phyloP scores from a whole-genome alignment of 495 filamentous ascomycete genomes.

The Podospora pseudopauciseta region DNA sequence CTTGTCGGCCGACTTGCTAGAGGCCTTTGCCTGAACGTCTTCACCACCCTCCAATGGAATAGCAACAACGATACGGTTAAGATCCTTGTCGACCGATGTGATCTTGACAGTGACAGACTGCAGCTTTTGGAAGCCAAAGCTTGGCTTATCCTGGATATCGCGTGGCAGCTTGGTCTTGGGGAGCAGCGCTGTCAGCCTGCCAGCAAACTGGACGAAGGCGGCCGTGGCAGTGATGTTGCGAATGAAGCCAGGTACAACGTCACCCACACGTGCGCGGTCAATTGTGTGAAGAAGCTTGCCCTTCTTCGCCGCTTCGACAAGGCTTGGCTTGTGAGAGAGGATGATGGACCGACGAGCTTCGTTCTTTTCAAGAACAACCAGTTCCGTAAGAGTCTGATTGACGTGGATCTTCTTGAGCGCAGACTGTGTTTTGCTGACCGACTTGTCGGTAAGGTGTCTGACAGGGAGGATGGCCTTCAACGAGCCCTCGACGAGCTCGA shows the following conservation, averaged over 20 bases:
- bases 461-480: slow-evolving; percentile 72
- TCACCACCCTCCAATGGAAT: slow-evolving; percentile 30
- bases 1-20: slow-evolving; percentile 22
- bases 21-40: slow-evolving; percentile 26
- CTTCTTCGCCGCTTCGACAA: slow-evolving; percentile 70
- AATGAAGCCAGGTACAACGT: slow-evolving; percentile 74
- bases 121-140: slow-evolving; percentile 70
- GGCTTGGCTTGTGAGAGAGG: slow-evolving; percentile 73
- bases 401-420: slow-evolving; percentile 74
- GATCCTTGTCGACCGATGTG: slow-evolving; percentile 58
- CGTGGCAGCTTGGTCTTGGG: slow-evolving; percentile 68
- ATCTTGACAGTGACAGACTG: slow-evolving; percentile 70
- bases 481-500: slow-evolving; percentile 67
- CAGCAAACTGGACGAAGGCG: slow-evolving; percentile 78
- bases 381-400: slow-evolving; percentile 73
- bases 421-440: slow-evolving; percentile 65
- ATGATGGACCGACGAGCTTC: slow-evolving; percentile 66
- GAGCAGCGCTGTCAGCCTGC: slow-evolving; percentile 70
- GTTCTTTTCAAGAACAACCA: slow-evolving; percentile 78
- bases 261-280: slow-evolving; percentile 64
- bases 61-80: slow-evolving; percentile 39
- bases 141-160: slow-evolving; percentile 60
- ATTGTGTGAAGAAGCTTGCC: slow-evolving; percentile 61
- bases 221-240: slow-evolving; percentile 73
- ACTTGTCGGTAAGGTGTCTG: slow-evolving; percentile 79